A percentile compares a stretch with the other conserved stretches of the same genome.
Evolutionary conservation across 129 eudicot genomes (phyloP).

Genomic region (Deinandra increscens): DNA sequence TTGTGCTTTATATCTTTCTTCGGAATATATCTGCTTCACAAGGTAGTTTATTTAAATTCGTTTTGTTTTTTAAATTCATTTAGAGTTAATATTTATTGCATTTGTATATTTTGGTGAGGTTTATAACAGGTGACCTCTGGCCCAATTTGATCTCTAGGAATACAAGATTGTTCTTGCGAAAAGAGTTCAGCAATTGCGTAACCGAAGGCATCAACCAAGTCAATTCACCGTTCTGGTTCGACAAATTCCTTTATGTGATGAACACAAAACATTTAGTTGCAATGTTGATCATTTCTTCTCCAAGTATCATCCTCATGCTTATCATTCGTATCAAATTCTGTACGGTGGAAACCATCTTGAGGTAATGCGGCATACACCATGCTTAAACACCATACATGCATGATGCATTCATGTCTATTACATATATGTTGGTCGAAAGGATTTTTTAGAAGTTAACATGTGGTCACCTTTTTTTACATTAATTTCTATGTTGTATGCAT

Average conservation of each 20-base stretch:
- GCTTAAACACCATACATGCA: neutral
- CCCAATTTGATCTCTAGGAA: conserved; percentile 66
- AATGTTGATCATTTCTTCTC: conserved; percentile 74
- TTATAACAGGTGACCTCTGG: conserved; percentile 42
- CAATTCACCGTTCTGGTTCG: conserved; percentile 84
- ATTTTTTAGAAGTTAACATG: neutral
- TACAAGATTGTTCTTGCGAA: conserved; percentile 47
- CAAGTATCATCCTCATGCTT: conserved; percentile 70
- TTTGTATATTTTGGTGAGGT: conserved; percentile 33
- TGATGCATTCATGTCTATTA: neutral
- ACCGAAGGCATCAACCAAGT: conserved; percentile 62
- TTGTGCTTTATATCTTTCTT: conserved; percentile 64
- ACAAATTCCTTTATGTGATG: conserved; percentile 75
- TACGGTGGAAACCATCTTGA: conserved; percentile 63
- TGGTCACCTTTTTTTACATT: neutral
- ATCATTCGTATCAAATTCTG: conserved; percentile 68
- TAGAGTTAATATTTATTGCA: conserved; percentile 5
- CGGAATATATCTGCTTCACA: conserved; percentile 68
- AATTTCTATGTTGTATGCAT: neutral
- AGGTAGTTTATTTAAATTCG: conserved; percentile 40
- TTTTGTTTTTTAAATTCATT: neutral
- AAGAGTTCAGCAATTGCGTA: conserved; percentile 59
- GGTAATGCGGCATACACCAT: conserved; percentile 22
- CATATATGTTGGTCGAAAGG: neutral
- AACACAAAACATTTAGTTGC: conserved; percentile 75